phyloP scores from a whole-genome alignment of 2,329 filamentous ascomycete species.

The Botrytis fragariae region DNA sequence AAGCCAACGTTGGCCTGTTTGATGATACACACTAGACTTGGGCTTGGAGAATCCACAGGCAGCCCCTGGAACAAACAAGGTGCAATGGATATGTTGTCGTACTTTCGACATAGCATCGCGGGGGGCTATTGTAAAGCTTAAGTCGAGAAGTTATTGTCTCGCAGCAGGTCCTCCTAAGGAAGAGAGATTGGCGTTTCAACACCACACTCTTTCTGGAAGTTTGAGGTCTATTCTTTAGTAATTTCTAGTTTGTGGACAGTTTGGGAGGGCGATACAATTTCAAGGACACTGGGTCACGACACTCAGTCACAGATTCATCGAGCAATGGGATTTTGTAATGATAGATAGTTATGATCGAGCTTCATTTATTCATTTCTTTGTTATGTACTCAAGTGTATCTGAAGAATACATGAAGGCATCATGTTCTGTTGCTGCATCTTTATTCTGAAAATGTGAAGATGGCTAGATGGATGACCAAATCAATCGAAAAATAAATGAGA shows the following conservation, averaged over 20 bases:
- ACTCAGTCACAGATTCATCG: background rate
- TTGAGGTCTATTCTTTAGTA: background rate
- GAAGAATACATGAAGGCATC: background rate
- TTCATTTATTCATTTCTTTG: background rate
- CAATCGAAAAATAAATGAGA: conserved; percentile 3
- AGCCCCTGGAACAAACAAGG: background rate
- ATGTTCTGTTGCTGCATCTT: background rate
- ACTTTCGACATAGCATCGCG: no score
- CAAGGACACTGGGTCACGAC: background rate
- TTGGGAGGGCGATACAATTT: background rate
- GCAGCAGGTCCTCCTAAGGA: background rate
- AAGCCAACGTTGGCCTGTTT: background rate
- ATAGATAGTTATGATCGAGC: background rate
- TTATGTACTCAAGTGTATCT: background rate
- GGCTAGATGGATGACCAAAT: background rate
- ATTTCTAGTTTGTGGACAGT: background rate
- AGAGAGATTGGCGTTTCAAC: background rate
- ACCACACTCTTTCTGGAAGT: background rate
- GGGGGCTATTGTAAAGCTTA: background rate
- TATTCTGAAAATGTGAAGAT: background rate
- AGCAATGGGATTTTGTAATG: background rate
- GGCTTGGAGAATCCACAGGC: background rate
- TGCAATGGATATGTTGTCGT: no score
- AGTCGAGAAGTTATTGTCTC: background rate
- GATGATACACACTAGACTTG: background rate